A percentile compares a stretch with the other conserved stretches of the same genome.
Conservation (phyloP, 345 rosid species). For the Sonneratia alba region DNA sequence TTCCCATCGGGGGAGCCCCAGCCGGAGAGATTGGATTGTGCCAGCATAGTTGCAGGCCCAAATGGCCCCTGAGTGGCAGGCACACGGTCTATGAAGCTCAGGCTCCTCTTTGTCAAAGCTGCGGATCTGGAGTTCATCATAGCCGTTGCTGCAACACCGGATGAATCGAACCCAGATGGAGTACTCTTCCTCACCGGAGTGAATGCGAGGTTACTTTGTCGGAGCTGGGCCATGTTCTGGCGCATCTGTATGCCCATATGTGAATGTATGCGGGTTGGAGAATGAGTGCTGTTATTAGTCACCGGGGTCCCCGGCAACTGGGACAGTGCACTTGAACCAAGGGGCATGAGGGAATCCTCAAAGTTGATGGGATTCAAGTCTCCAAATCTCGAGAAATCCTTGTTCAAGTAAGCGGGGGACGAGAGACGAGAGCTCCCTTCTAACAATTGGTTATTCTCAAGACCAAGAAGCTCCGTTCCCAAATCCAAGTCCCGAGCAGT, state of each 20-base stretch:
- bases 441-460: conserved; percentile 26
- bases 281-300: conserved; percentile 17
- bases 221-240: conserved; percentile 60
- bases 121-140: conserved; percentile 89
- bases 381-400: conserved; percentile 26
- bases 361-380: conserved; percentile 46
- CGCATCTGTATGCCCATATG: conserved; percentile 51
- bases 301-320: conserved; percentile 38
- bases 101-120: conserved; percentile 75
- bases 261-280: conserved; percentile 40
- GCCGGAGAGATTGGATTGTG: conserved; percentile 44
- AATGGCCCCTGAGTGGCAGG: conserved; percentile 6
- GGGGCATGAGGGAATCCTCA: conserved; percentile 55
- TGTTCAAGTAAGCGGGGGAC: conserved; percentile 24
- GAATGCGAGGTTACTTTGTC: conserved; percentile 36
- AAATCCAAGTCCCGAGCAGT: conserved; percentile 69
- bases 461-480: conserved; percentile 39
- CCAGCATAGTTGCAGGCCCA: conserved; percentile 9
- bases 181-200: conserved; percentile 49
- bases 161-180: conserved; percentile 60
- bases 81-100: conserved; percentile 74
- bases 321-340: conserved; percentile 43
- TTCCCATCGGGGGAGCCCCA: conserved; percentile 85
- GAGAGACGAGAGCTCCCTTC: conserved; percentile 54
- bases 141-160: conserved; percentile 80